Percentiles rank a stretch among this genome's conserved stretches.
Evolutionary conservation across 768 basidiomycete genomes (phyloP).

Genomic region (Podaxis sp.): DNA sequence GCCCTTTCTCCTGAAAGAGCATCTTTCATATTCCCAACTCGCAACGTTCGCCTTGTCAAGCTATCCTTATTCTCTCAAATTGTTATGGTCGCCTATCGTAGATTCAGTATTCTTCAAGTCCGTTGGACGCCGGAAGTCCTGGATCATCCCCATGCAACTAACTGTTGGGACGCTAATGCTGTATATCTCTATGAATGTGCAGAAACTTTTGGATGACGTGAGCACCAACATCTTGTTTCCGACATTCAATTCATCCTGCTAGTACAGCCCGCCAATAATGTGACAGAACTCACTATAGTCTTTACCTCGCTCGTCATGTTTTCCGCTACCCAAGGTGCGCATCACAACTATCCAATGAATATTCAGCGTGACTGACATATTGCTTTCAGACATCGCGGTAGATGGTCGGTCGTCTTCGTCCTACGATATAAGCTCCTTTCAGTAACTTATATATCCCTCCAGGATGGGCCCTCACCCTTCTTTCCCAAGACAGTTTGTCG

Average conservation of each 20-base stretch:
- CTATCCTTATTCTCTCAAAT: constrained; percentile 95
- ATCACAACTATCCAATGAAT: neutral
- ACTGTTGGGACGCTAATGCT: constrained; percentile 84
- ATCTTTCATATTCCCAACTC: constrained; percentile 95
- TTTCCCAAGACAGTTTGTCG: constrained; percentile 90
- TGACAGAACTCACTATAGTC: constrained; percentile 70
- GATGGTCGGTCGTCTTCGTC: constrained; percentile 59
- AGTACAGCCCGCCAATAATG: constrained; percentile 73
- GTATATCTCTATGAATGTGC: constrained; percentile 68
- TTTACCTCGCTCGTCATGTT: constrained; percentile 91
- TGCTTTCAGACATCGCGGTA: constrained; percentile 82
- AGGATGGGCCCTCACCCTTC: constrained; percentile 79
- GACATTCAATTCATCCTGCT: constrained; percentile 11
- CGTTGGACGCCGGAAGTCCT: constrained; percentile 93
- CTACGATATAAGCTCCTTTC: neutral
- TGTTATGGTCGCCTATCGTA: constrained; percentile 96
- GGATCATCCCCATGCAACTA: constrained; percentile 97
- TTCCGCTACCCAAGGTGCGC: constrained; percentile 91
- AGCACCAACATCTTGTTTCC: constrained; percentile 14
- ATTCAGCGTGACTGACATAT: constrained; percentile 10
- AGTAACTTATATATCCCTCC: neutral
- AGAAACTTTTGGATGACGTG: constrained; percentile 77
- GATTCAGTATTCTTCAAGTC: constrained; percentile 82
- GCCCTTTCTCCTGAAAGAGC: constrained; percentile 92
- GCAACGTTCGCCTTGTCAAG: constrained; percentile 90